A percentile compares a stretch with the other conserved stretches of the same genome.
Evolutionary conservation across 441 rosid genomes (phyloP).

Genomic region (Melastoma candidum): DNA sequence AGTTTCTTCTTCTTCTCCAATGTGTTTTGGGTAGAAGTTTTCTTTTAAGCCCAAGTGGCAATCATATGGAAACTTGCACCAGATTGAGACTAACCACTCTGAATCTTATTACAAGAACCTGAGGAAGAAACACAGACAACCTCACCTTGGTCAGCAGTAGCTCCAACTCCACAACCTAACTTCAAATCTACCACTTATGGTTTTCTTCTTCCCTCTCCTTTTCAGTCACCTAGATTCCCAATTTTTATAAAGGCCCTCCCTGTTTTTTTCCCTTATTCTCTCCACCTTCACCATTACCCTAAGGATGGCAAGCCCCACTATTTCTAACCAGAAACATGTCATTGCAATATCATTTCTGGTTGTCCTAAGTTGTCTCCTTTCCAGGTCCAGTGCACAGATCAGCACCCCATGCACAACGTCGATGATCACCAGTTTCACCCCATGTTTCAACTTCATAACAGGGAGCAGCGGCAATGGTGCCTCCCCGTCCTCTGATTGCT

Average conservation of each 20-base stretch:
- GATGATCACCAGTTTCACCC: conserved; percentile 65
- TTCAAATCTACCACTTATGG: conserved; percentile 21
- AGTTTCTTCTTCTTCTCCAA: too few relatives aligned
- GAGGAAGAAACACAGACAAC: background rate
- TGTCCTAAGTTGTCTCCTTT: background rate
- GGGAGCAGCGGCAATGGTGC: conserved; percentile 55
- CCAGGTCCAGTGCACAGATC: conserved; percentile 41
- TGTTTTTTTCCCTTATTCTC: conserved; percentile 2
- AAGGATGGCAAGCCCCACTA: conserved; percentile 26
- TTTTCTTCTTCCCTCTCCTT: conserved; percentile 8
- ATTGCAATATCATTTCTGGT: conserved; percentile 7
- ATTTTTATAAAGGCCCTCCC: conserved; percentile 20
- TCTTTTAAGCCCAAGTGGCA: too few relatives aligned
- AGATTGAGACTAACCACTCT: too few relatives aligned
- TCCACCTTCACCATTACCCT: background rate
- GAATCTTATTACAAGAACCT: too few relatives aligned
- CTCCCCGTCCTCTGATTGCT: conserved; percentile 52
- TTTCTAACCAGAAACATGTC: conserved; percentile 12
- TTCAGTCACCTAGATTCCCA: conserved; percentile 6
- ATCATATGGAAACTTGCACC: too few relatives aligned
- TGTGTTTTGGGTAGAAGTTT: too few relatives aligned
- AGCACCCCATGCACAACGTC: conserved; percentile 66
- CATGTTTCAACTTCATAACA: conserved; percentile 64
- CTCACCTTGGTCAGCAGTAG: conserved; percentile 41
- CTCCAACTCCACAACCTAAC: conserved; percentile 45